phyloP scores from a whole-genome alignment of 805 yeast species.

The Vanderwaltozyma polyspora region DNA sequence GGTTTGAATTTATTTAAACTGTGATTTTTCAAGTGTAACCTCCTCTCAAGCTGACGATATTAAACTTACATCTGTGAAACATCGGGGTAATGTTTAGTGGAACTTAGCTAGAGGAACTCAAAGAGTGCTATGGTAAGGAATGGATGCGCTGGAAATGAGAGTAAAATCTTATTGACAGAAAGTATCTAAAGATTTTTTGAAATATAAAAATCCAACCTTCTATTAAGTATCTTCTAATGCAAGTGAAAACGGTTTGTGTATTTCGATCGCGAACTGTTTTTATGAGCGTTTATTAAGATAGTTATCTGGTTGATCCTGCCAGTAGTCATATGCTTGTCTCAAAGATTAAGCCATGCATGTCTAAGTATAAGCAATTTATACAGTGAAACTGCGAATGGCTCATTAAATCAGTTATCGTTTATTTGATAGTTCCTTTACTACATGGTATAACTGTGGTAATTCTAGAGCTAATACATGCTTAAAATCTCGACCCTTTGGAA shows the following conservation, averaged over 20 bases:
- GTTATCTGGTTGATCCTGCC: slow-evolving; percentile 42
- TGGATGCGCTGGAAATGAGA: slow-evolving; percentile 7
- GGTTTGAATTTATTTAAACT: slow-evolving; percentile 7
- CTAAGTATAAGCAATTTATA: slow-evolving; percentile 38
- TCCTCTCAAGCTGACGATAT: slow-evolving; percentile 25
- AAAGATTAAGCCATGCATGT: slow-evolving; percentile 41
- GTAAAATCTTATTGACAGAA: slow-evolving; percentile 10
- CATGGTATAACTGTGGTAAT: slow-evolving; percentile 38
- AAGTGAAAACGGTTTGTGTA: not conserved
- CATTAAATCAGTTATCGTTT: slow-evolving; percentile 40
- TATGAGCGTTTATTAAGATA: slow-evolving; percentile 10
- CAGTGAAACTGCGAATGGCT: slow-evolving; percentile 43
- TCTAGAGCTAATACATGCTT: slow-evolving; percentile 40
- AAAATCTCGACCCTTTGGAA: slow-evolving; percentile 30
- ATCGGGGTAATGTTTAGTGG: slow-evolving; percentile 22
- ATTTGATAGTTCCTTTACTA: slow-evolving; percentile 37
- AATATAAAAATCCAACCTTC: slow-evolving; percentile 5
- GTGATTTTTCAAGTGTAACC: slow-evolving; percentile 24
- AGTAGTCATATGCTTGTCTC: slow-evolving; percentile 44
- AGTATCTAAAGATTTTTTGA: slow-evolving; percentile 3
- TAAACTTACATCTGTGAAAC: slow-evolving; percentile 20
- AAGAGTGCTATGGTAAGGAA: slow-evolving; percentile 23
- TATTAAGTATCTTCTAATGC: slow-evolving; percentile 10
- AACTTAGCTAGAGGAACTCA: slow-evolving; percentile 21
- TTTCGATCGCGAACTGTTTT: too few species aligned